Conservation (phyloP, 345 rosid genomes). For the Geranium rotundifolium region DNA sequence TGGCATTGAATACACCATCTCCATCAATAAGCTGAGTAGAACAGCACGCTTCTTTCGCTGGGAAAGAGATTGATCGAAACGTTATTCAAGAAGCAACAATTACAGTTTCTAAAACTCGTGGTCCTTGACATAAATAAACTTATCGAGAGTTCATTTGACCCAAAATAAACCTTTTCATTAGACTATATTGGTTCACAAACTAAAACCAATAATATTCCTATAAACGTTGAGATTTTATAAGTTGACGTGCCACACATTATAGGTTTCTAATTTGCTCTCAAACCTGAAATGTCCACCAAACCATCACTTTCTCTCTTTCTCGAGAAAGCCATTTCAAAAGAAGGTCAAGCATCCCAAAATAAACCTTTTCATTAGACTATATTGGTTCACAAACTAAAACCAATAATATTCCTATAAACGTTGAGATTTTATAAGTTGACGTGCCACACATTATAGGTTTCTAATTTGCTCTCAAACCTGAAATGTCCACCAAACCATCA, state of each 20-base stretch:
- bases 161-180: too few relatives aligned
- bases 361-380: too few relatives aligned
- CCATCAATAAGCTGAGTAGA: conserved; percentile 95
- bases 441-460: background rate
- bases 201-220: background rate
- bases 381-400: too few relatives aligned
- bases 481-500: background rate
- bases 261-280: background rate
- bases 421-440: background rate
- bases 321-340: background rate
- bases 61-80: conserved; percentile 1
- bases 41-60: conserved; percentile 40
- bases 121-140: background rate
- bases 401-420: background rate
- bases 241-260: background rate
- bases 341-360: background rate
- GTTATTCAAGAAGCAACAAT: background rate
- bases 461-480: background rate
- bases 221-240: background rate
- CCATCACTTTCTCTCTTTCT: background rate
- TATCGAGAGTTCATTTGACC: background rate
- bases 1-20: conserved; percentile 61
- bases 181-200: too few relatives aligned
- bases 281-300: background rate
- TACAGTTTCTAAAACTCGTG: background rate